Conservation (phyloP, 1,139 yeast genomes). For the Hyphopichia buzzinii region DNA sequence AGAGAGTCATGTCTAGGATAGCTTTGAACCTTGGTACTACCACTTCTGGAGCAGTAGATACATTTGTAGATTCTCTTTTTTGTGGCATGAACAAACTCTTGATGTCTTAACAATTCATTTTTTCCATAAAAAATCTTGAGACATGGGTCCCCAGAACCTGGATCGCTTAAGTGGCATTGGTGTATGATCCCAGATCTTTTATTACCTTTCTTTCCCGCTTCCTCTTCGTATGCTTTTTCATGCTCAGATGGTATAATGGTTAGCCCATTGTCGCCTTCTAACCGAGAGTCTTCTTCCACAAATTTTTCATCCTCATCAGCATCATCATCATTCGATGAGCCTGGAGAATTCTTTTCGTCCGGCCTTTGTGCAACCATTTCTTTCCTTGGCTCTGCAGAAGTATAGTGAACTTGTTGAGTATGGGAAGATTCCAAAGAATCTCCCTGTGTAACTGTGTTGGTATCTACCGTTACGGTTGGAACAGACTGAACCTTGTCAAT, state of each 20-base stretch:
- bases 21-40: slow-evolving; percentile 36
- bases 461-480: no score
- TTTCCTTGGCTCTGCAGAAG: background rate
- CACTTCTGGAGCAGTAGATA: slow-evolving; percentile 38
- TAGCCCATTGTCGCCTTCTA: slow-evolving; percentile 1
- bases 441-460: background rate
- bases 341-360: slow-evolving; percentile 4
- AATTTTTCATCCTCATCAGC: slow-evolving; percentile 8
- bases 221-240: slow-evolving; percentile 11
- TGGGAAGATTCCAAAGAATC: background rate
- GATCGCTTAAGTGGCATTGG: slow-evolving; percentile 44
- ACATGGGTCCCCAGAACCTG: slow-evolving; percentile 30
- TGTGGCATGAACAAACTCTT: slow-evolving; percentile 50
- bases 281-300: slow-evolving; percentile 7
- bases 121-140: slow-evolving; percentile 45
- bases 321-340: background rate
- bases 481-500: no score
- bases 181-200: slow-evolving; percentile 34
- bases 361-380: slow-evolving; percentile 10
- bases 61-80: slow-evolving; percentile 45
- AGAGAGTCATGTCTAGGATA: slow-evolving; percentile 49
- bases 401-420: background rate
- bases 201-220: slow-evolving; percentile 15
- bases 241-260: slow-evolving; percentile 5
- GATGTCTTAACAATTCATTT: slow-evolving; percentile 45